Conservation (phyloP, 2,329 filamentous ascomycete genomes). For the Cordyceps farinosa region DNA sequence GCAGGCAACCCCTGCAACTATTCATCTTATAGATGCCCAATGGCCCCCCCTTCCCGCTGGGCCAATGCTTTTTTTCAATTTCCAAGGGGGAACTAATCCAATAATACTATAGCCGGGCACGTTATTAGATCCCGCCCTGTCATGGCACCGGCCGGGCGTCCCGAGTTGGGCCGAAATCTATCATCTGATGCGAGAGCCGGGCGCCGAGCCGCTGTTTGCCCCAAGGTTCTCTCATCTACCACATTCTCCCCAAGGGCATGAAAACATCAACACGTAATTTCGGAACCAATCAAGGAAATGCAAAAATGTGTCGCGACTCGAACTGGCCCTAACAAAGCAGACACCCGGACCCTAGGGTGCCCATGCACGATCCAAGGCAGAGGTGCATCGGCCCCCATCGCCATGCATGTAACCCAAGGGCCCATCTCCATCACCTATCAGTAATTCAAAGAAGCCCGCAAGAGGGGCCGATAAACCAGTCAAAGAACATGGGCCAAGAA, state of each 20-base stretch:
- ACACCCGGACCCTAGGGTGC: too few species aligned
- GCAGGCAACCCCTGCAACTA: not conserved
- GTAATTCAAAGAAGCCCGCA: not conserved
- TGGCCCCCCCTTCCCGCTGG: not conserved
- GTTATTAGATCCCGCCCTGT: not conserved
- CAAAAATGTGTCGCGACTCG: too few species aligned
- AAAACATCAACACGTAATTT: too few species aligned
- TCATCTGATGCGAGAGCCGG: not conserved
- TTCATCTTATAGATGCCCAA: slow-evolving; percentile 14
- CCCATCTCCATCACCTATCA: not conserved
- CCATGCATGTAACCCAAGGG: not conserved
- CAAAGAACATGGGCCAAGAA: not conserved
- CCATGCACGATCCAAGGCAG: not conserved
- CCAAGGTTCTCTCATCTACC: too few species aligned
- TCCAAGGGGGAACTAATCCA: not conserved
- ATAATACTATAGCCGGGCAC: not conserved
- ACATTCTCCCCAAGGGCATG: too few species aligned
- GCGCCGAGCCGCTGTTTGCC: too few species aligned
- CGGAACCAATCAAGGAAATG: too few species aligned
- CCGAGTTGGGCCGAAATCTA: not conserved
- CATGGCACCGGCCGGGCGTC: not conserved
- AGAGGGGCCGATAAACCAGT: too few species aligned
- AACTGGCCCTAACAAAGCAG: too few species aligned
- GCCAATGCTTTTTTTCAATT: slow-evolving; percentile 1
- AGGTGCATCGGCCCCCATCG: not conserved